phyloP scores from a whole-genome alignment of 768 basidiomycete genomes.

The Rhodotorula sphaerocarpa region DNA sequence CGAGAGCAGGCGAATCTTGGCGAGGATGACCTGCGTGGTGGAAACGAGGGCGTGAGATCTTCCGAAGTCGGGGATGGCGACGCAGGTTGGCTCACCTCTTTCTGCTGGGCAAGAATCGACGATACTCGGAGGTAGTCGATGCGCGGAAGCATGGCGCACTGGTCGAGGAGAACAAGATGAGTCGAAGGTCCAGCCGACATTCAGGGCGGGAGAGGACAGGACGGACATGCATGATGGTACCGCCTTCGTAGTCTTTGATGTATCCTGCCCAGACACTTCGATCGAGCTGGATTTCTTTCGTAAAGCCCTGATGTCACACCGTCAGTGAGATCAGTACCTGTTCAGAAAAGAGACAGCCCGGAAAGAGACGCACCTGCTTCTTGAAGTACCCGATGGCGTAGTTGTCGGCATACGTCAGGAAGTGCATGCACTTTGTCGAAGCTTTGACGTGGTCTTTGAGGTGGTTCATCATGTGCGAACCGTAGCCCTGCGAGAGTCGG shows the following conservation, averaged over 20 bases:
- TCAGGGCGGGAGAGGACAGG: not conserved
- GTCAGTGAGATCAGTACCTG: not conserved
- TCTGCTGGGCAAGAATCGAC: constrained; percentile 66
- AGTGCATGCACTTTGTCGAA: constrained; percentile 83
- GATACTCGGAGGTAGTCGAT: constrained; percentile 79
- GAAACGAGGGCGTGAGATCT: too few relatives aligned
- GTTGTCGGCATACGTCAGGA: constrained; percentile 97
- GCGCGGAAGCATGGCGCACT: constrained; percentile 84
- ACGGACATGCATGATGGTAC: constrained; percentile 82
- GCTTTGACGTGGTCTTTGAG: constrained; percentile 87
- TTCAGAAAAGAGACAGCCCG: too few relatives aligned
- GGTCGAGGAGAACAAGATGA: not conserved
- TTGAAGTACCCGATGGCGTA: constrained; percentile 99
- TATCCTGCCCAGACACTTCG: constrained; percentile 93
- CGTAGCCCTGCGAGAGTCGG: constrained; percentile 66
- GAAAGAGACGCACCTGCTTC: constrained; percentile 57
- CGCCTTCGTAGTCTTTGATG: constrained; percentile 99
- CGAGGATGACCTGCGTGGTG: constrained; percentile 56
- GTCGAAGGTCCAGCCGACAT: too few relatives aligned
- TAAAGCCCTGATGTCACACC: constrained; percentile 70
- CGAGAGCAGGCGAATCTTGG: constrained; percentile 78
- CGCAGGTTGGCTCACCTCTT: constrained; percentile 58
- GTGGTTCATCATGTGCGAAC: constrained; percentile 96
- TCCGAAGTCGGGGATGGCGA: not conserved
- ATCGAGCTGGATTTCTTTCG: constrained; percentile 89